These are phyloP conservation scores for Magnaporthales sp. DNA, from an alignment of 2,329 filamentous ascomycete species.

Conservation along the genomic window DNA sequence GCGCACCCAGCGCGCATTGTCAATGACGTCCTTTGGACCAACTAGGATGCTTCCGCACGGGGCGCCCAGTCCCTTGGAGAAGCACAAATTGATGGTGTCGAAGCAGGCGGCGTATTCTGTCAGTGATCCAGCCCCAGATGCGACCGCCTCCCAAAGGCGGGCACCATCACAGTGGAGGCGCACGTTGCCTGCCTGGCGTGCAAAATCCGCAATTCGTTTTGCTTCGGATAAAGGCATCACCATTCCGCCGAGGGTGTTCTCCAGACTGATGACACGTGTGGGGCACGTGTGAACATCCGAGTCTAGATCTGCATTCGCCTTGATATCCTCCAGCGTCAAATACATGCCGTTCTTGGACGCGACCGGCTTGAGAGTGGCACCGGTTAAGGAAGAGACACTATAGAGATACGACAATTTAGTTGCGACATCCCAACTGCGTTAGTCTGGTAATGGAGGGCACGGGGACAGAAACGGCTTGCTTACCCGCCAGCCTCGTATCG, in stretches of 20 bases:
- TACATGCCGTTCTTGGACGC: slow-evolving; percentile 62
- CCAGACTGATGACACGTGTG: slow-evolving; percentile 71
- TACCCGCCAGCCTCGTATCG: slow-evolving; percentile 56
- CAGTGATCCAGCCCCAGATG: slow-evolving; percentile 31
- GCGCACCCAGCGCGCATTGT: slow-evolving; percentile 64
- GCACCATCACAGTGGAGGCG: slow-evolving; percentile 43
- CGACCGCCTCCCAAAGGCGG: slow-evolving; percentile 41
- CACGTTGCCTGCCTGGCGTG: slow-evolving; percentile 35
- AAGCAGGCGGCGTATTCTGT: slow-evolving; percentile 33
- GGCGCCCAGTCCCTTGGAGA: slow-evolving; percentile 44
- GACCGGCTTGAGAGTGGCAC: slow-evolving; percentile 60
- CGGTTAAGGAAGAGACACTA: slow-evolving; percentile 62
- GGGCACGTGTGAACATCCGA: slow-evolving; percentile 72
- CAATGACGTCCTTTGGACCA: slow-evolving; percentile 43
- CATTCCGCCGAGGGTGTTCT: slow-evolving; percentile 77
- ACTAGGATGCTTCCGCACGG: slow-evolving; percentile 40
- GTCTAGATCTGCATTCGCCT: slow-evolving; percentile 53
- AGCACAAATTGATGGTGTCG: slow-evolving; percentile 50
- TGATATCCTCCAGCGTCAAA: slow-evolving; percentile 68
- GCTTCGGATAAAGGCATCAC: slow-evolving; percentile 70
- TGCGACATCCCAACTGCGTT: not conserved
- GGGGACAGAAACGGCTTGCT: slow-evolving; percentile 11
- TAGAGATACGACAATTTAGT: not conserved
- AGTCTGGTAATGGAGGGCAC: not conserved
- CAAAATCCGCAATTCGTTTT: slow-evolving; percentile 61